Percentiles rank a stretch among this genome's conserved stretches.
These are phyloP conservation scores for Plasmodium reichenowi DNA, from an alignment of 169 alveolate species.

Conservation along the genomic window DNA sequence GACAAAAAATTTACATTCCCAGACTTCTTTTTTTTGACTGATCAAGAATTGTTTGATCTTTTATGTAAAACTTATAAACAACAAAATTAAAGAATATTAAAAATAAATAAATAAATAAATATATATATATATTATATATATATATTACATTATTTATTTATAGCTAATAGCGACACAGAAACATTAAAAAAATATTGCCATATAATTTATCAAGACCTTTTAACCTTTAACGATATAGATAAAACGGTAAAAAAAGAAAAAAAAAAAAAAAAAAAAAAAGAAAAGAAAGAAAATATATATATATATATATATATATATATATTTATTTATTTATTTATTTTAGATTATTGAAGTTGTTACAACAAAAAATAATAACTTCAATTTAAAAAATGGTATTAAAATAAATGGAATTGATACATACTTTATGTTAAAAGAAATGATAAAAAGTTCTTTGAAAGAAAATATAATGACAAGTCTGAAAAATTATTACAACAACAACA, in stretches of 20 bases:
- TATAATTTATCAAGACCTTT: constrained; percentile 68
- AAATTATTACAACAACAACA: constrained; percentile 49
- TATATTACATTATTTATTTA: constrained; percentile 1
- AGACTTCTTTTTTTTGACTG: constrained; percentile 62
- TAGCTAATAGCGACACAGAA: constrained; percentile 48
- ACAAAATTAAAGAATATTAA: background rate
- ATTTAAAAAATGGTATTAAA: constrained; percentile 58
- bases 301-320: no score
- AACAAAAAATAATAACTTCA: constrained; percentile 33
- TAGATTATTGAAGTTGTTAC: constrained; percentile 72
- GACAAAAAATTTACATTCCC: constrained; percentile 68
- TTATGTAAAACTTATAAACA: constrained; percentile 15
- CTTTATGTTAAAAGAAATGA: constrained; percentile 54
- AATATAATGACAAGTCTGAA: constrained; percentile 46
- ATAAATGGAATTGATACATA: constrained; percentile 73
- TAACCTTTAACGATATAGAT: constrained; percentile 60
- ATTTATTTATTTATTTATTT: background rate
- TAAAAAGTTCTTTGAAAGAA: constrained; percentile 61
- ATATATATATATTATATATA: constrained; percentile 9
- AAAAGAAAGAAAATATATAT: no score
- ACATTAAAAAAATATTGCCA: constrained; percentile 66
- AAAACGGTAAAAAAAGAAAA: constrained; percentile 36
- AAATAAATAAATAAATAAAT: background rate
- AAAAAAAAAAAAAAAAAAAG: background rate
- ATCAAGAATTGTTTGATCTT: constrained; percentile 51